Conservation (phyloP, 2,329 filamentous ascomycete genomes). For the Neopestalotiopsis sp. region DNA sequence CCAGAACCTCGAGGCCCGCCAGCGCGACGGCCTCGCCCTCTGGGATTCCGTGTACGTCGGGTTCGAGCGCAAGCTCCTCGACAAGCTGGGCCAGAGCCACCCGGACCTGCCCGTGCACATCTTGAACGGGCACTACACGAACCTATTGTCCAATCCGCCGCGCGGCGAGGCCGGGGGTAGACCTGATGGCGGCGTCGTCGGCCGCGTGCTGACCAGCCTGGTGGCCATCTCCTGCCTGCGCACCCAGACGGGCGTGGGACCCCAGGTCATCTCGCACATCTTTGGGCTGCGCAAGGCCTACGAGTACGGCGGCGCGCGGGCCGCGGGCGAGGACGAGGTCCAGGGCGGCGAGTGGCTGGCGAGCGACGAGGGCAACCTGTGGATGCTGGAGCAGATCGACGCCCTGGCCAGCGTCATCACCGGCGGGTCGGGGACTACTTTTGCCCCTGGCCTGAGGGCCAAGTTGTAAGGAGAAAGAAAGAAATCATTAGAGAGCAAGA, state of each 20-base stretch:
- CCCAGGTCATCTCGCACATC: slow-evolving; percentile 81
- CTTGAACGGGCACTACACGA: slow-evolving; percentile 75
- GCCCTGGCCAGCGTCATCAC: slow-evolving; percentile 55
- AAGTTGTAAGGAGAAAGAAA: slow-evolving; percentile 42
- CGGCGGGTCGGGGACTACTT: slow-evolving; percentile 54
- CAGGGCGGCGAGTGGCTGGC: slow-evolving; percentile 66
- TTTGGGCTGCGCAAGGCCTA: slow-evolving; percentile 81
- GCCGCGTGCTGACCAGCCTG: slow-evolving; percentile 74
- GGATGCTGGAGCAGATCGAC: slow-evolving; percentile 68
- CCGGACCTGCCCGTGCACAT: slow-evolving; percentile 85
- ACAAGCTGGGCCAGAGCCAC: slow-evolving; percentile 75
- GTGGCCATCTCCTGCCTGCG: slow-evolving; percentile 77
- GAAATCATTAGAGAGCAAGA: not conserved
- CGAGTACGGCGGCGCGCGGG: slow-evolving; percentile 65
- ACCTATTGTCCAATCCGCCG: slow-evolving; percentile 76
- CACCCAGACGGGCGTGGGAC: slow-evolving; percentile 81
- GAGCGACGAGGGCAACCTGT: slow-evolving; percentile 67
- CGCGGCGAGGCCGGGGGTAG: slow-evolving; percentile 37
- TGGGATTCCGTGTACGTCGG: slow-evolving; percentile 82
- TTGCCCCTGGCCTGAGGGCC: slow-evolving; percentile 55
- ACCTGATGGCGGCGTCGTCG: slow-evolving; percentile 56
- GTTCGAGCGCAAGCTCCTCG: slow-evolving; percentile 73
- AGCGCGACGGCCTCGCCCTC: slow-evolving; percentile 65
- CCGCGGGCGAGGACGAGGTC: slow-evolving; percentile 50
- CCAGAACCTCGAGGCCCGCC: slow-evolving; percentile 59